These are phyloP conservation scores for Curvularia hawaiiensis DNA, from an alignment of 2,329 filamentous ascomycete genomes.

Conservation along the genomic window DNA sequence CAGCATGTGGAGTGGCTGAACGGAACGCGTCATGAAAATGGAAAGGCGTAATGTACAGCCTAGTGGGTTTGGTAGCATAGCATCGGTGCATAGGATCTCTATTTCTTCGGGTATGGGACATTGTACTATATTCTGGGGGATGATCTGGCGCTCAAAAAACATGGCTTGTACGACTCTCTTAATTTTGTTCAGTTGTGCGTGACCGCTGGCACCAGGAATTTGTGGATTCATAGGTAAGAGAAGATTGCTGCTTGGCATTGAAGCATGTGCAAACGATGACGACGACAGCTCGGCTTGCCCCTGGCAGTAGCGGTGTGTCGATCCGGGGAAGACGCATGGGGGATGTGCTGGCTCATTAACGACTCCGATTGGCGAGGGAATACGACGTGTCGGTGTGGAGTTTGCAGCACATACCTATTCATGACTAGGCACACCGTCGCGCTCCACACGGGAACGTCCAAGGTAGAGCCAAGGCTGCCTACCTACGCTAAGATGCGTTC, in stretches of 20 bases:
- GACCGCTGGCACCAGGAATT: neutral
- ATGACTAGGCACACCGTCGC: neutral
- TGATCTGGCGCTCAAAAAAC: conserved; percentile 31
- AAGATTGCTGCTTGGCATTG: neutral
- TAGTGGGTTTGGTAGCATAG: conserved; percentile 46
- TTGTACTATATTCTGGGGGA: conserved; percentile 41
- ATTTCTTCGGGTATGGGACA: conserved; percentile 32
- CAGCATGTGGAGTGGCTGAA: conserved; percentile 33
- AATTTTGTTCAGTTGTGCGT: neutral
- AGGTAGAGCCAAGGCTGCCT: neutral
- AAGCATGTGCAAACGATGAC: conserved; percentile 9
- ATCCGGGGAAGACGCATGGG: conserved; percentile 34
- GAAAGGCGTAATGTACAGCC: conserved; percentile 37
- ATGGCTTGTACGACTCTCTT: conserved; percentile 27
- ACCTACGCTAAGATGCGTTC: neutral
- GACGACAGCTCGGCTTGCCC: conserved; percentile 17
- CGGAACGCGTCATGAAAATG: conserved; percentile 28
- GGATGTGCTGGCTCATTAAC: conserved; percentile 28
- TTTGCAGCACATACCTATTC: conserved; percentile 7
- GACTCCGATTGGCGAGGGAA: conserved; percentile 31
- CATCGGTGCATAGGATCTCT: conserved; percentile 43
- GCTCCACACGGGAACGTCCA: neutral
- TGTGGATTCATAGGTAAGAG: neutral
- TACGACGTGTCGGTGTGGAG: conserved; percentile 24
- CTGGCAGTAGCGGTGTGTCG: conserved; percentile 21